phyloP scores from a whole-genome alignment of 371 early-diverging fungal genomes.

The Mortierella polycephala region DNA sequence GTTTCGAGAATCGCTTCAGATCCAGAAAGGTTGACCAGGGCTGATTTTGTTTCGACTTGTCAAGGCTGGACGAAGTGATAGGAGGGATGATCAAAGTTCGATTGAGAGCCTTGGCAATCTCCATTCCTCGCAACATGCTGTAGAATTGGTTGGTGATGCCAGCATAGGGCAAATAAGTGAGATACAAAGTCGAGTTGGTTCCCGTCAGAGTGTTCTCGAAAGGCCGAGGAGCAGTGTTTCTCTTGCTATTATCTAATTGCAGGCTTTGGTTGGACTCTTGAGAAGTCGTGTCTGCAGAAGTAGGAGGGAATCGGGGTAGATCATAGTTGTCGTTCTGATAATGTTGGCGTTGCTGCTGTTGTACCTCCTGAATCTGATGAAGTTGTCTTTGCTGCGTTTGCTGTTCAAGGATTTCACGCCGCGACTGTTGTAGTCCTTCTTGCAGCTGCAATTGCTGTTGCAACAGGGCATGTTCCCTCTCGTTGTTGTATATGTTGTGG shows the following conservation, averaged over 20 bases:
- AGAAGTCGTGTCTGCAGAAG: not conserved
- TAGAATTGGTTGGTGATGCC: conserved; percentile 49
- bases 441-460: conserved; percentile 16
- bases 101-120: conserved; percentile 26
- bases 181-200: conserved; percentile 3
- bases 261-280: conserved; percentile 8
- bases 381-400: conserved; percentile 1
- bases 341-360: not conserved
- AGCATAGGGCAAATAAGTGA: conserved; percentile 42
- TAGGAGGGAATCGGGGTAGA: too few relatives aligned
- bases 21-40: conserved; percentile 46
- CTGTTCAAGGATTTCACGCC: not conserved
- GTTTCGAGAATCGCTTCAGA: conserved; percentile 18
- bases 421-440: conserved; percentile 7
- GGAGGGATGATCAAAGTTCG: conserved; percentile 45
- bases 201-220: conserved; percentile 11
- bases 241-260: conserved; percentile 11
- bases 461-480: conserved; percentile 20
- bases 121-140: conserved; percentile 35
- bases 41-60: conserved; percentile 36
- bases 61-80: conserved; percentile 35
- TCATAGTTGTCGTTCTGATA: not conserved
- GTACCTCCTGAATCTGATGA: too few relatives aligned
- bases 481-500: conserved; percentile 13
- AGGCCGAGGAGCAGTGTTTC: conserved; percentile 8